Conservation (phyloP, 2,329 filamentous ascomycete genomes). For the Aspergillus ibericus region DNA sequence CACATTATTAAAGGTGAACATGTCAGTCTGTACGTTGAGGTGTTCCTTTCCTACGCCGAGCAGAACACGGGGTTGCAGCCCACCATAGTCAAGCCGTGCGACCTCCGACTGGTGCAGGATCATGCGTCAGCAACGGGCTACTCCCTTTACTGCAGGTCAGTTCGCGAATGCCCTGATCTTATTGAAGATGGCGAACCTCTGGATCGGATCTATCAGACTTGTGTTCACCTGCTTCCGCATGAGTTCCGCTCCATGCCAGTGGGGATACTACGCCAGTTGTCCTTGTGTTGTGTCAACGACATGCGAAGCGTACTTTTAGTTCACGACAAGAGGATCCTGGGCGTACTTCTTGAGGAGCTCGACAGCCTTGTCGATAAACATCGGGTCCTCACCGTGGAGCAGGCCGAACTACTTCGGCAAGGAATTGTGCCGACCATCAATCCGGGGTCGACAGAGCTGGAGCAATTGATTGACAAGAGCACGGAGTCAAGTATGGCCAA, state of each 20-base stretch:
- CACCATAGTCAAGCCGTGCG: background rate
- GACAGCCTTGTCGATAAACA: constrained; percentile 18
- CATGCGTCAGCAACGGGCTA: background rate
- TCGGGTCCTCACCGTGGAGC: constrained; percentile 17
- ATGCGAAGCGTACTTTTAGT: constrained; percentile 30
- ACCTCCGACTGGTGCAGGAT: background rate
- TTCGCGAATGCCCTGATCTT: background rate
- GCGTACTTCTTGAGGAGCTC: constrained; percentile 30
- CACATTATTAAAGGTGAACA: constrained; percentile 3
- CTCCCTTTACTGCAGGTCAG: constrained; percentile 14
- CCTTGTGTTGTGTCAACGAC: constrained; percentile 30
- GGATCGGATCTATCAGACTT: constrained; percentile 27
- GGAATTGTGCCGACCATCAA: constrained; percentile 25
- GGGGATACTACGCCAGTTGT: constrained; percentile 27
- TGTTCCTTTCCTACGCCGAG: background rate
- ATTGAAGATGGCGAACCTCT: constrained; percentile 6
- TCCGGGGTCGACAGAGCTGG: constrained; percentile 26
- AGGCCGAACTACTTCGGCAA: constrained; percentile 20
- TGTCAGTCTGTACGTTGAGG: background rate
- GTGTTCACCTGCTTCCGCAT: constrained; percentile 29
- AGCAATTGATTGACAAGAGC: constrained; percentile 12
- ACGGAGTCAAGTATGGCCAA: constrained; percentile 11
- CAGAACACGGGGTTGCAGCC: background rate
- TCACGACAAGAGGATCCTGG: constrained; percentile 35
- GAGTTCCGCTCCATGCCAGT: constrained; percentile 24